These are phyloP conservation scores for Diutina sp. DNA, from an alignment of 1,139 yeast genomes.

Conservation along the genomic window DNA sequence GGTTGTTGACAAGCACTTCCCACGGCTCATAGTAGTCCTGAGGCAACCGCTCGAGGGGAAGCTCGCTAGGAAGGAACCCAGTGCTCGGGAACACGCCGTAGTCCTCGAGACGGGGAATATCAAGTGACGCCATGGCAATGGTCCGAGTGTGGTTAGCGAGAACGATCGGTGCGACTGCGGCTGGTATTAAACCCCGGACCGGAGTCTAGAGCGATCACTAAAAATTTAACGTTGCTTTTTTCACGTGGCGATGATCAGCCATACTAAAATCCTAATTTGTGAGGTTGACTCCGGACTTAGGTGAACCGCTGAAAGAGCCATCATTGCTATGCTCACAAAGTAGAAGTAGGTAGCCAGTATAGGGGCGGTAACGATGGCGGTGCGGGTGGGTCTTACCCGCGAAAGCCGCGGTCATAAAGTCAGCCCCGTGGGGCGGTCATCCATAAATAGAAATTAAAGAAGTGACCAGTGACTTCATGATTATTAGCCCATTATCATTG, in stretches of 20 bases:
- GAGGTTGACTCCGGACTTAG: background rate
- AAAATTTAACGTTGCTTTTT: background rate
- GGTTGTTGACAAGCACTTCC: constrained; percentile 54
- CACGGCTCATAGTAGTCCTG: constrained; percentile 58
- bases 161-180: background rate
- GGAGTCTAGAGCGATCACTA: background rate
- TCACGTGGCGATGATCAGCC: background rate
- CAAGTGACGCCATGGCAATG: background rate
- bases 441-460: too few species aligned
- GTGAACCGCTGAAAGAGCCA: too few species aligned
- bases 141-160: background rate
- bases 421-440: too few species aligned
- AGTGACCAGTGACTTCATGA: too few species aligned
- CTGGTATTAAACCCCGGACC: background rate
- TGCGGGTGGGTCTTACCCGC: too few species aligned
- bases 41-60: constrained; percentile 52
- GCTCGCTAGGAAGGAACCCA: constrained; percentile 66
- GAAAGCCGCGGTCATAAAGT: too few species aligned
- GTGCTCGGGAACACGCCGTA: constrained; percentile 12
- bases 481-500: too few species aligned
- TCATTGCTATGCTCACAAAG: too few species aligned
- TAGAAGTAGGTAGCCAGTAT: too few species aligned
- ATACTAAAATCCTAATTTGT: background rate
- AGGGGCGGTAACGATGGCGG: too few species aligned
- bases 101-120: background rate